Conservation (phyloP, 441 rosid species). For the Erysimum cheiri region DNA sequence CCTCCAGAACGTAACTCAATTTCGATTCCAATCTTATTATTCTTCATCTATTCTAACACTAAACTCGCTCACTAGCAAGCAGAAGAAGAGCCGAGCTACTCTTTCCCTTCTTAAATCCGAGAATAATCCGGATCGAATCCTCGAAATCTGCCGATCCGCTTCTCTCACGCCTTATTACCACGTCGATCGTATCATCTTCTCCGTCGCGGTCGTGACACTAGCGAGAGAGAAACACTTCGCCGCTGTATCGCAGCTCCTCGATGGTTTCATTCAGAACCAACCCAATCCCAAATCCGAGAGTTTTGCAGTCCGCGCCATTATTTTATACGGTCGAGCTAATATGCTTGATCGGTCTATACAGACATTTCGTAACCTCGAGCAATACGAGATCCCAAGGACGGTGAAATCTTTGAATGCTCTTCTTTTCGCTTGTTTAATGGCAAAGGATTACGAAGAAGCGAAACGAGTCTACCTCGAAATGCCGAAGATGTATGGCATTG, state of each 20-base stretch:
- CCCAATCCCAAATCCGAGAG: slow-evolving; percentile 65
- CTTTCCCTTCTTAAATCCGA: slow-evolving; percentile 74
- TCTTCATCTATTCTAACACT: slow-evolving; percentile 45
- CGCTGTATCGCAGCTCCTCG: slow-evolving; percentile 58
- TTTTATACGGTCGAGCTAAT: slow-evolving; percentile 81
- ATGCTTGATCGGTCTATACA: slow-evolving; percentile 70
- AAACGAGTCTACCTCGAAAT: slow-evolving; percentile 65
- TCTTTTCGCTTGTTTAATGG: slow-evolving; percentile 62
- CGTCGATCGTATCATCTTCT: slow-evolving; percentile 68
- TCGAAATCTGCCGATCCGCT: slow-evolving; percentile 77
- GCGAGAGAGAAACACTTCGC: slow-evolving; percentile 55
- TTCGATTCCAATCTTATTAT: slow-evolving; percentile 42
- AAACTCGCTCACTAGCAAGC: slow-evolving; percentile 53
- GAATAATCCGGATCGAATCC: slow-evolving; percentile 65
- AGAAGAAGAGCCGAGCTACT: slow-evolving; percentile 65
- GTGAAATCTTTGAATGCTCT: slow-evolving; percentile 69
- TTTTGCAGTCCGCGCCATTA: slow-evolving; percentile 62
- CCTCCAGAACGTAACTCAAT: slow-evolving; percentile 23
- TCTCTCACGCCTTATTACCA: slow-evolving; percentile 61
- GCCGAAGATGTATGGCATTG: slow-evolving; percentile 55
- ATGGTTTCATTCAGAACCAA: slow-evolving; percentile 60
- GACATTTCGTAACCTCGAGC: slow-evolving; percentile 60
- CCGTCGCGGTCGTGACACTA: slow-evolving; percentile 70
- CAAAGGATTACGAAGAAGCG: slow-evolving; percentile 59
- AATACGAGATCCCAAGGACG: slow-evolving; percentile 54